A percentile compares a stretch with the other conserved stretches of the same genome.
Evolutionary conservation across 164 flowering plant genomes (phyloP).

Genomic region (Berberis vulgaris): DNA sequence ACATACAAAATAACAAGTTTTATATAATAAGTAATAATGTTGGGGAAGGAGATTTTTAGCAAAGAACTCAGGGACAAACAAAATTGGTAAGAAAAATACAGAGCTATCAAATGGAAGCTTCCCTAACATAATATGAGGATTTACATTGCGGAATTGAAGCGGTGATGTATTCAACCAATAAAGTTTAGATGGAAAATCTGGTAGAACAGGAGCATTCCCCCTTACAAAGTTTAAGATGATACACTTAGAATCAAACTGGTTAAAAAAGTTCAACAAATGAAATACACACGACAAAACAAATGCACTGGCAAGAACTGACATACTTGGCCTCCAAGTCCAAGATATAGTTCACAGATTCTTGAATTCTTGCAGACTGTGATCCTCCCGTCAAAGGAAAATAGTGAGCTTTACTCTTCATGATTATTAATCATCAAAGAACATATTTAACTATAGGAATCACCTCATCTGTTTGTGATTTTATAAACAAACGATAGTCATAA

Average conservation of each 20-base stretch:
- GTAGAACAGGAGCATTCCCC: constrained; percentile 51
- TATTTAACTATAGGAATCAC: no score
- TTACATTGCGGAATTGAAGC: constrained; percentile 71
- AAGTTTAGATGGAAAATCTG: constrained; percentile 87
- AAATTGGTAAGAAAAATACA: no score
- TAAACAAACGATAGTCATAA: no score
- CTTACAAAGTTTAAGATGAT: constrained; percentile 25
- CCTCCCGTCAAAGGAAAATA: constrained; percentile 32
- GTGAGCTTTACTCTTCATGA: constrained; percentile 1
- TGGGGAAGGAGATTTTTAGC: background rate
- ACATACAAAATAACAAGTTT: no score
- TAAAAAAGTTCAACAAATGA: background rate
- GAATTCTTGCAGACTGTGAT: constrained; percentile 38
- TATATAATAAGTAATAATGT: no score
- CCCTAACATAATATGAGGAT: background rate
- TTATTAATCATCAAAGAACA: background rate
- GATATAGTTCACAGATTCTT: constrained; percentile 75
- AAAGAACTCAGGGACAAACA: background rate
- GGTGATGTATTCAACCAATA: constrained; percentile 94
- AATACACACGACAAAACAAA: constrained; percentile 1
- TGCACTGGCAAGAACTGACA: background rate
- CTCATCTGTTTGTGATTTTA: no score
- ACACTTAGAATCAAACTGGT: constrained; percentile 11
- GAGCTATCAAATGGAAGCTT: background rate
- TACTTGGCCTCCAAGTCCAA: constrained; percentile 73